A percentile compares a stretch with the other conserved stretches of the same genome.
Evolutionary conservation across 2,329 filamentous ascomycete species (phyloP).

Genomic region (Ceratocystis harringtonii): DNA sequence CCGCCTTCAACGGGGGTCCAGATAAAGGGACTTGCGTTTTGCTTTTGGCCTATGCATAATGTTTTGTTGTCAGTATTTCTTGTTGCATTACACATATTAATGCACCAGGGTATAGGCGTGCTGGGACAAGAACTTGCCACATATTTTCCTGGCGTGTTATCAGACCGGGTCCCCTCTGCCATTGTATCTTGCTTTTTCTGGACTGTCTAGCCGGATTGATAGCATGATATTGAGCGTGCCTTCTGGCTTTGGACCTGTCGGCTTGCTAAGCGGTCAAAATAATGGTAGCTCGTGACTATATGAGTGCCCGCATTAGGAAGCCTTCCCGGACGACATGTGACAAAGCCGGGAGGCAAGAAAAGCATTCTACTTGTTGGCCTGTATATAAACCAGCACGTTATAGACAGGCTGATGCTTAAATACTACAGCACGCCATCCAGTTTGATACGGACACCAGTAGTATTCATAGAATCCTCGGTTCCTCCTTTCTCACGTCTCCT

Average conservation of each 20-base stretch:
- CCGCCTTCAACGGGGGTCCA: background rate
- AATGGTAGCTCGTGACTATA: background rate
- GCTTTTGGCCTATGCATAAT: background rate
- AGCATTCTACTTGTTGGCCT: background rate
- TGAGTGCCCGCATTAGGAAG: background rate
- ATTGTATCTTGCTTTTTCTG: background rate
- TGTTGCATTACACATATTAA: background rate
- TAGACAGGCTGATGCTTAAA: too few species aligned
- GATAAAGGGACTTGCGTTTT: background rate
- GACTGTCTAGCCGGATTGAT: background rate
- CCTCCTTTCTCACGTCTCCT: background rate
- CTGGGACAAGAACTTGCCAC: background rate
- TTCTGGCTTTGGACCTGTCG: background rate
- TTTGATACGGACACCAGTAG: too few species aligned
- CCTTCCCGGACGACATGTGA: constrained; percentile 3
- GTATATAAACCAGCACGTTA: background rate
- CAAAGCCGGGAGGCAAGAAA: background rate
- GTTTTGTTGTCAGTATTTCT: background rate
- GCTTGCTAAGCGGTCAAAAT: background rate
- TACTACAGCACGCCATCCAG: too few species aligned
- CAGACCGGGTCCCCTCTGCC: background rate
- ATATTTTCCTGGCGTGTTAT: background rate
- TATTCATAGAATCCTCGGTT: too few species aligned
- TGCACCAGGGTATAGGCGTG: background rate
- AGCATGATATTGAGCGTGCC: background rate